Conservation (phyloP, 1,139 yeast genomes). For the Kluyveromyces marxianus region DNA sequence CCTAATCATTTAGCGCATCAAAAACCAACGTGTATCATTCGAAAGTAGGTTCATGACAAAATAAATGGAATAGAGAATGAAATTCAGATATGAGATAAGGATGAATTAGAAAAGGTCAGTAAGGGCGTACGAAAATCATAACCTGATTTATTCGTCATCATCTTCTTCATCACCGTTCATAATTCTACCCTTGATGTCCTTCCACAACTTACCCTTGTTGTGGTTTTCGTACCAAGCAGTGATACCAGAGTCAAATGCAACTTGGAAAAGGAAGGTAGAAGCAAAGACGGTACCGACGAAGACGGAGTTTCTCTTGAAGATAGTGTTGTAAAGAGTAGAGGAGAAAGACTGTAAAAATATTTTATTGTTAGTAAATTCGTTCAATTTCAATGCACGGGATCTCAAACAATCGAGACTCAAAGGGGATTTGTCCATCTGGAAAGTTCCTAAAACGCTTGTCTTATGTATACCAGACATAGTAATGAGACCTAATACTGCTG, state of each 20-base stretch:
- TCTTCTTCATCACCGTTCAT: conserved; percentile 51
- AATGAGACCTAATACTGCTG: too few relatives aligned
- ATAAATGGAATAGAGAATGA: neutral
- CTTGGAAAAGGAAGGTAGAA: conserved; percentile 87
- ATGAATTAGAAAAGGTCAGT: too few relatives aligned
- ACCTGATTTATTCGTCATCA: conserved; percentile 35
- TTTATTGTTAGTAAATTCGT: conserved; percentile 8
- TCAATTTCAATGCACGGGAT: neutral
- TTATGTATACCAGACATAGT: too few relatives aligned
- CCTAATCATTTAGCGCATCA: too few relatives aligned
- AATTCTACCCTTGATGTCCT: conserved; percentile 71
- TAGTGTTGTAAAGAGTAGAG: conserved; percentile 52
- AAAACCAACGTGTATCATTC: too few relatives aligned
- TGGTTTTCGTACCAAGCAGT: conserved; percentile 79
- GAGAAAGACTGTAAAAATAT: conserved; percentile 30
- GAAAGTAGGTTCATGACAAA: neutral
- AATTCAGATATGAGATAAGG: too few relatives aligned
- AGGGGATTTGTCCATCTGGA: too few relatives aligned
- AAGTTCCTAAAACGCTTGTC: too few relatives aligned
- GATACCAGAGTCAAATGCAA: conserved; percentile 68
- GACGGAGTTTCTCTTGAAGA: conserved; percentile 90
- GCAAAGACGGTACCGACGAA: conserved; percentile 81
- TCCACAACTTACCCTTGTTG: conserved; percentile 96
- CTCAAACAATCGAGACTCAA: too few relatives aligned
- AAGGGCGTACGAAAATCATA: too few relatives aligned